Evolutionary conservation across 805 yeast genomes (phyloP), one percentile per base, ranked within the genome.

Genomic region (Wickerhamomyces alni): DNA sequence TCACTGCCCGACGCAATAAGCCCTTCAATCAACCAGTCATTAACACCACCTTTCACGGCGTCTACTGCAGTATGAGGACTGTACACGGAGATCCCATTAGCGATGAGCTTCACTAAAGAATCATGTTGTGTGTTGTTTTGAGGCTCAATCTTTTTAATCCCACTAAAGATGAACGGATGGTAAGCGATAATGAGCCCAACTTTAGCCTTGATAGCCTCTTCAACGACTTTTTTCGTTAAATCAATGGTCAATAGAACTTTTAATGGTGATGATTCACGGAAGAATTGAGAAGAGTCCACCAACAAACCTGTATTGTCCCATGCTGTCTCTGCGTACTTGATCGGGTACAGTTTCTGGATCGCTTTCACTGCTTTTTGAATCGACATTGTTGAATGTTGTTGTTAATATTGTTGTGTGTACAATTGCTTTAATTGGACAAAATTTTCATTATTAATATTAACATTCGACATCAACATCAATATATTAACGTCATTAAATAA

Each of bases 271-370:
- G 24, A 7, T 47, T 42, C 4, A 48, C 43, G 17, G 45, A 40
- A 4, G 51, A 52, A 3, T 57, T 62, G 4, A 58, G 77, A 62
- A 27, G 91, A 64, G 54, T 89, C 96, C 9, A 93, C 82, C 33
- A 93, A 62, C 26, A 93, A 67, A 1, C 99, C 99, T 0, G 96
- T 89, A 59, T 93, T 93, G 56, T 93, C 99, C 99, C 99, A 93
- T 3, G 88, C 61, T 17, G 71, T 68, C 52, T 91, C 98, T 0
- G 98, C 97, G 43, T 84, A 72, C 33, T 74, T 74, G 13, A 74
- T 58, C 2, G 99, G 99, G 55, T 85, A 93, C n/a, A 80, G 65
- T 47, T 74, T 78, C 55, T 87, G 86, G 43, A 91, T 79, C 1
- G 61, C 60, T 8, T 61, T 56, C 8, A 82, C 65, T 2, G 77